Evolutionary conservation across 2,329 filamentous ascomycete species (phyloP).

Genomic region (Fusarium guadeloupense): DNA sequence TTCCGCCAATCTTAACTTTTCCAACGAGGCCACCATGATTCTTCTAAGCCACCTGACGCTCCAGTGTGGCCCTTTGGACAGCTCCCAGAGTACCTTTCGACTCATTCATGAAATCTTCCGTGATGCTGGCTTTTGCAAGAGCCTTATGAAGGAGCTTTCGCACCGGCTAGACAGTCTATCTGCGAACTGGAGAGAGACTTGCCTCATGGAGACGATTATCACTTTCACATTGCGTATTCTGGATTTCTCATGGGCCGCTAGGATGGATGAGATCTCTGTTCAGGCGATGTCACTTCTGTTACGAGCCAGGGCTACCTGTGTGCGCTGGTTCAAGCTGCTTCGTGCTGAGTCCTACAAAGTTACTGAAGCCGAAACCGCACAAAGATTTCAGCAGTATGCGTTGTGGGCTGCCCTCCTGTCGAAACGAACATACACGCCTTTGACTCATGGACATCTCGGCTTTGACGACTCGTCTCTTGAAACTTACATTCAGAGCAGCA

Average conservation of each 20-base stretch:
- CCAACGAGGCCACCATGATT: conserved; percentile 60
- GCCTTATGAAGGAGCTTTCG: conserved; percentile 58
- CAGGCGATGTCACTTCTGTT: conserved; percentile 12
- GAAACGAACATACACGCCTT: conserved; percentile 47
- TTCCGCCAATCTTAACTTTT: conserved; percentile 67
- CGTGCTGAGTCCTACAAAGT: conserved; percentile 55
- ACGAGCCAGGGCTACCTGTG: conserved; percentile 48
- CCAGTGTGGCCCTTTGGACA: conserved; percentile 61
- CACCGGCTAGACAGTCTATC: conserved; percentile 55
- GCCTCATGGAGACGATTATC: conserved; percentile 67
- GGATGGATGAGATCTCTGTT: background rate
- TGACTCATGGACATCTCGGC: background rate
- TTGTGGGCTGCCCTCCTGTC: conserved; percentile 67
- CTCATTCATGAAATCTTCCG: conserved; percentile 59
- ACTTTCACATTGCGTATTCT: conserved; percentile 57
- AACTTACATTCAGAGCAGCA: conserved; percentile 37
- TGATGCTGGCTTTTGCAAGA: conserved; percentile 59
- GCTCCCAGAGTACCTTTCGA: conserved; percentile 47
- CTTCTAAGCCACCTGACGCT: conserved; percentile 61
- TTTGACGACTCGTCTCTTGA: conserved; percentile 25
- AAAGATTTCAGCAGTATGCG: conserved; percentile 52
- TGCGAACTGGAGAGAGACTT: conserved; percentile 67
- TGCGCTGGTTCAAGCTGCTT: conserved; percentile 60
- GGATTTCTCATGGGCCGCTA: conserved; percentile 19
- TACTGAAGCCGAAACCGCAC: conserved; percentile 50